Base-by-base conservation (phyloP, 1,284 basidiomycete genomes). In the Athelia sp. region DNA sequence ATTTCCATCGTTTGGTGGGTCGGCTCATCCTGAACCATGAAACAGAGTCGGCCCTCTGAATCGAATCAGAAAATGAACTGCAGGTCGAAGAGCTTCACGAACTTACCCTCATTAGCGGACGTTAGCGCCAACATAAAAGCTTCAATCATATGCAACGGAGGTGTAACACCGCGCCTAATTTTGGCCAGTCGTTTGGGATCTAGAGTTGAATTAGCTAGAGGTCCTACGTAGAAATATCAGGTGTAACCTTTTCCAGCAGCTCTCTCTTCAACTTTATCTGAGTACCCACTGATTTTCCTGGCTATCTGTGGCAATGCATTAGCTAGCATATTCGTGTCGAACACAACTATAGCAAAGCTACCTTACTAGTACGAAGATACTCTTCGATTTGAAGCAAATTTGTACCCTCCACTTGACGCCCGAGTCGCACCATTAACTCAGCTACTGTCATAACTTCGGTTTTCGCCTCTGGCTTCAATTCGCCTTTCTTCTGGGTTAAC, bases 291-390 rank as follows among this genome's bases (percentile, higher is more conserved):
- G 53, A 95, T 86, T 65, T 90, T 87, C 51, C 78, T 69, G 3
- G 79, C 85, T 49, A 87, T 75, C 84, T 87, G 52, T 9, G 36
- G 34, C 19, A 26, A 19, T n/a, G 24, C 43, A 40, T 17, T 9
- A 40, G 19, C 19, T n/a, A 40, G 36, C 8, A 21, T n/a, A 17
- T 40, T n/a, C 19, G 36, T n/a, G 6, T 40, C 15, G n/a, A 21
- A 40, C 9, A 40, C 6, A 40, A 21, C 9, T 9, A 40, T 40
- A 40, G n/a, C n/a, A n/a, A 4, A n/a, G 19, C 4, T 43, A 94
- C 87, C 74, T 95, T 96, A 61, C 90, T 95, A 50, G 78, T 81
- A 62, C 82, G 87, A 45, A 98, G 70, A 69, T 98, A 99, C 13
- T 70, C 68, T 57, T 91, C 87, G 24, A 98, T 77, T 61, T 93